Percentiles rank a stretch among this genome's conserved stretches.
phyloP scores from a whole-genome alignment of 176 grass and related monocot genomes.

The Zea luxurians region DNA sequence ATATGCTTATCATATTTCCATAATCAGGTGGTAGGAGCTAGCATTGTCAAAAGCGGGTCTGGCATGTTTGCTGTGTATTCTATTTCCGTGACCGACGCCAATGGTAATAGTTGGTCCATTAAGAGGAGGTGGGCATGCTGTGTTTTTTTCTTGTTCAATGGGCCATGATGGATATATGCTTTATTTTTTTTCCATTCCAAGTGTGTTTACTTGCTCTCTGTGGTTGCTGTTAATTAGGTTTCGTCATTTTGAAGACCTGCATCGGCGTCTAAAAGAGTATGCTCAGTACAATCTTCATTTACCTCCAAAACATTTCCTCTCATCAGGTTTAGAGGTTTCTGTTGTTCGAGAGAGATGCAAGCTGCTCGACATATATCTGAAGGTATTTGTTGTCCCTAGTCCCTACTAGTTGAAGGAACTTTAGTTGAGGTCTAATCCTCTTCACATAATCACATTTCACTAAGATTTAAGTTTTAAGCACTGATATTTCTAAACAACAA shows the following conservation, averaged over 20 bases:
- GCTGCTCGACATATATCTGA: constrained; percentile 89
- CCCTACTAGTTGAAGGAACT: constrained; percentile 30
- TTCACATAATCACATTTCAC: constrained; percentile 13
- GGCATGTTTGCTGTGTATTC: constrained; percentile 99
- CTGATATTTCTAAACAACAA: constrained; percentile 22
- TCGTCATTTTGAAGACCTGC: constrained; percentile 98
- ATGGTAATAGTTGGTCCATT: constrained; percentile 90
- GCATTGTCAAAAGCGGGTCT: constrained; percentile 97
- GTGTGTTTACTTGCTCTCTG: background rate
- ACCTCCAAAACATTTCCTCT: constrained; percentile 96
- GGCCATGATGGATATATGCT: background rate
- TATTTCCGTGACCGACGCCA: constrained; percentile 82
- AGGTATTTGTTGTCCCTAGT: constrained; percentile 57
- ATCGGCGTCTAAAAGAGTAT: constrained; percentile 95
- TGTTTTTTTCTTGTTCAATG: constrained; percentile 32
- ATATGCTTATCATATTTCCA: constrained; percentile 40
- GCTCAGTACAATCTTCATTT: constrained; percentile 88
- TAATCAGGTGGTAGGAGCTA: constrained; percentile 84
- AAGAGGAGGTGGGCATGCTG: constrained; percentile 77
- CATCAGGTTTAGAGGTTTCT: constrained; percentile 88
- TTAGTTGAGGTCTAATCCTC: constrained; percentile 17
- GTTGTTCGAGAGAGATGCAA: constrained; percentile 97
- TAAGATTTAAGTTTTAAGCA: constrained; percentile 9
- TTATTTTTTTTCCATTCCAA: constrained; percentile 7
- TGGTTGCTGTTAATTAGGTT: constrained; percentile 57